Evolutionary conservation across 768 basidiomycete species (phyloP).

Genomic region (Agaricus subrufescens): DNA sequence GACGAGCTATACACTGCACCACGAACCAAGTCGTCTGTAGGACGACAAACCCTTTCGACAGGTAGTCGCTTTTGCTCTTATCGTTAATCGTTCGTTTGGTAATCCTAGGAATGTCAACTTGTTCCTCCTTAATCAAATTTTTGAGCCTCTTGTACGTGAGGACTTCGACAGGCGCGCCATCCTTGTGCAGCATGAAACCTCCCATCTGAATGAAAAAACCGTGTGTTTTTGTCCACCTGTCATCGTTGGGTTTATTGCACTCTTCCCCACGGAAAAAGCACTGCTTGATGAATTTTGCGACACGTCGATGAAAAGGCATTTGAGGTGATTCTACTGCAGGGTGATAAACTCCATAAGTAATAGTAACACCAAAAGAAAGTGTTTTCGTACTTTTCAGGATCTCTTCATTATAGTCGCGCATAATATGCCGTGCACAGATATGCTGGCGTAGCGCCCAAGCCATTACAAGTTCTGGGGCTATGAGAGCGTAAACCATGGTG

Average conservation of each 20-base stretch:
- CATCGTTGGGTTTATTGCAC: too few species aligned
- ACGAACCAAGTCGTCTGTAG: slow-evolving; percentile 20
- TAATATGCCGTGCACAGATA: slow-evolving; percentile 1
- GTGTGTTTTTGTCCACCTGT: slow-evolving; percentile 13
- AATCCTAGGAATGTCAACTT: slow-evolving; percentile 11
- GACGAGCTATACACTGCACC: slow-evolving; percentile 1
- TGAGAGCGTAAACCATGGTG: not conserved
- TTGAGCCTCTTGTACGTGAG: slow-evolving; percentile 6
- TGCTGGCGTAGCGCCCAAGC: slow-evolving; percentile 9
- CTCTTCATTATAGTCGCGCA: not conserved
- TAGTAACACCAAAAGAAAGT: not conserved
- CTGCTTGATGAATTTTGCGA: not conserved
- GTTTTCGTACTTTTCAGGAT: not conserved
- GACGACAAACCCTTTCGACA: slow-evolving; percentile 18
- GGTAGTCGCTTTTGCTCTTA: slow-evolving; percentile 21
- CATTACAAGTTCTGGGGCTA: slow-evolving; percentile 7
- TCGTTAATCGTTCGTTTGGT: slow-evolving; percentile 16
- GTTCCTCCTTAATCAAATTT: not conserved
- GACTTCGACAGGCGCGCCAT: not conserved
- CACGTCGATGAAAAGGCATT: not conserved
- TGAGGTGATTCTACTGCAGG: not conserved
- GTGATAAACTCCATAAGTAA: not conserved
- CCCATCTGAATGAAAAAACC: slow-evolving; percentile 12
- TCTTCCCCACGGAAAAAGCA: not conserved
- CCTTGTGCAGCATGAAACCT: slow-evolving; percentile 10